Conservation (phyloP, 345 rosid species). For the Aethionema arabicum region DNA sequence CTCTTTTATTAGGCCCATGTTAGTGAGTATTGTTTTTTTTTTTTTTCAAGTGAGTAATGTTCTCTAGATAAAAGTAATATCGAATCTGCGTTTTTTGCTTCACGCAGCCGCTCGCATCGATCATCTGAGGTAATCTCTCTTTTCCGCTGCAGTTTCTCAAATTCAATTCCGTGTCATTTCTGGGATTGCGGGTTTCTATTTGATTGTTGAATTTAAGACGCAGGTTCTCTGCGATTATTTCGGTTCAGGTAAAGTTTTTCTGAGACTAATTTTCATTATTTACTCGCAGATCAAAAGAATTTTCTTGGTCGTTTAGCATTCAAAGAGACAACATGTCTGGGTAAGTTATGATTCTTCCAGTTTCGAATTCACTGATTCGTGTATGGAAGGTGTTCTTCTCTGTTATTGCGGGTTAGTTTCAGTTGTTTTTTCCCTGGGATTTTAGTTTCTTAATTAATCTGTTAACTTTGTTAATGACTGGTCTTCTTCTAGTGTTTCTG, state of each 20-base stretch:
- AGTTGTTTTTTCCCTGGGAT: not conserved
- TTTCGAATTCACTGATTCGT: not conserved
- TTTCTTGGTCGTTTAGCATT: not conserved
- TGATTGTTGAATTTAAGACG: not conserved
- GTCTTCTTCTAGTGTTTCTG: slow-evolving; percentile 1
- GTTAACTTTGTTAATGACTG: not conserved
- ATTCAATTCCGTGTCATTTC: not conserved
- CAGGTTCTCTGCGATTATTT: not conserved
- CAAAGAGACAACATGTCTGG: slow-evolving; percentile 17
- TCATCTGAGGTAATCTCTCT: not conserved
- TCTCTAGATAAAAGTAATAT: not conserved
- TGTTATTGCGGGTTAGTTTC: too few species aligned
- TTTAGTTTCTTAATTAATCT: not conserved
- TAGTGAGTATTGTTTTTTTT: not conserved
- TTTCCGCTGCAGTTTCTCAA: slow-evolving; percentile 7
- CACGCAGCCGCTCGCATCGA: slow-evolving; percentile 3
- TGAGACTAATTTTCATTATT: slow-evolving; percentile 9
- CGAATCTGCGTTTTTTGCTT: not conserved
- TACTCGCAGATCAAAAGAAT: slow-evolving; percentile 1
- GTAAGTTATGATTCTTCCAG: not conserved
- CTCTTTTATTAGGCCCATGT: not conserved
- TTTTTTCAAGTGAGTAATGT: too few species aligned
- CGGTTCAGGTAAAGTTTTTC: not conserved
- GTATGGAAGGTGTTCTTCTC: not conserved
- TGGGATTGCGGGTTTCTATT: not conserved